These are phyloP conservation scores for Daldinia sp. DNA, from an alignment of 2,329 filamentous ascomycete species.

Conservation along the genomic window DNA sequence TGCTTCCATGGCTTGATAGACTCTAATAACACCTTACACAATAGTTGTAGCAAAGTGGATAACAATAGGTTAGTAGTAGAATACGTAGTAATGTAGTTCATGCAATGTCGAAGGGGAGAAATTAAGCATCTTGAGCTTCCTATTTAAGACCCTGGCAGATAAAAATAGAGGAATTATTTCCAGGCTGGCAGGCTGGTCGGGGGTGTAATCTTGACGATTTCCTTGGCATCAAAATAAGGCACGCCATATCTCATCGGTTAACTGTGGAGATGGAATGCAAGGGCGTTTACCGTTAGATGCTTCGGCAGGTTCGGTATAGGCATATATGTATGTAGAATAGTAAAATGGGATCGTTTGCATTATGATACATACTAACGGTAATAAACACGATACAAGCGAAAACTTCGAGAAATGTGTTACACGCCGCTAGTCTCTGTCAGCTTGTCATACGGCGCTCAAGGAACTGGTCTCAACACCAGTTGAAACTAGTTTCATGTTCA, in stretches of 20 bases:
- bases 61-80: not conserved
- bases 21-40: not conserved
- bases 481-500: conserved; percentile 28
- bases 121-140: conserved; percentile 18
- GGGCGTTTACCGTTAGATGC: conserved; percentile 2
- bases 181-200: no score
- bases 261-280: conserved; percentile 12
- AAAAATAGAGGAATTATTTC: conserved; percentile 26
- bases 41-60: conserved; percentile 4
- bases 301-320: not conserved
- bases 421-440: conserved; percentile 4
- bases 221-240: conserved; percentile 25
- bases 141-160: conserved; percentile 14
- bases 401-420: conserved; percentile 12
- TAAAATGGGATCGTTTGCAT: conserved; percentile 1
- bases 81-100: conserved; percentile 1
- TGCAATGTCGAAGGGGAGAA: conserved; percentile 4
- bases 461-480: conserved; percentile 8
- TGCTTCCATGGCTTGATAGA: not conserved
- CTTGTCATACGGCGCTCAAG: not conserved
- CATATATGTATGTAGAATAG: conserved; percentile 3
- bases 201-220: conserved; percentile 2
- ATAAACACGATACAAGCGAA: conserved; percentile 22
- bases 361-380: conserved; percentile 11
- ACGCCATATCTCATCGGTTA: conserved; percentile 18